Base-by-base conservation (phyloP, 257 asterid species). In the Solanum neorickii region DNA sequence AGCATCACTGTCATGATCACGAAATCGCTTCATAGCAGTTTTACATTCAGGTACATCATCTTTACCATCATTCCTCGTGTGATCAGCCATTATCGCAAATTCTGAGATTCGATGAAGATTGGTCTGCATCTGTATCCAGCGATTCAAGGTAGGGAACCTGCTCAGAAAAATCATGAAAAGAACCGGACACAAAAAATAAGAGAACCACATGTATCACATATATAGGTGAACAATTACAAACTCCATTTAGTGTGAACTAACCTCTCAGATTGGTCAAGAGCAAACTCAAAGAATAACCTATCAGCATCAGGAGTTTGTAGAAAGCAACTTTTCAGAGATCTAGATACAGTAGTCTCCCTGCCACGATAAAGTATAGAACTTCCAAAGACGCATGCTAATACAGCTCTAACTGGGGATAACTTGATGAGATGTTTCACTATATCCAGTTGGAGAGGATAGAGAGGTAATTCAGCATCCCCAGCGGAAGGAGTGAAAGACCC, bases 201-300 rank as follows among this genome's bases (percentile, higher is more conserved):
- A 80, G 44, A 47, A 80, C 83, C 62, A 76, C 35, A 84, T 87
- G 85, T 87, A 70, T 47, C 31, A 59, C 39, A 31, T 80, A 75
- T 33, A 84, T 85, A 41, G 87, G 87, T 87, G 89, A 84, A 65
- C 66, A 37, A 87, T 66, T n/a, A 86, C 78, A 68, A 87, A 84
- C 44, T 60, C 23, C 77, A 73, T 86, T 87, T 46, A 78, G 88
- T 13, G 76, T n/a, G 87, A 86, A 89, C 93, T 74, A 85, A 96
- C 99, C 99, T 94, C 95, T 97, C 99, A 56, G 99, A 95, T 87
- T 95, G 97, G 87, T 97, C 99, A 88, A 97, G 96, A 88, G 98
- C 95, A 93, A 94, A 95, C 91, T 97, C 99, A 87, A 91, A 97
- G 88, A 95, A 97, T 68, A 92, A 86, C 88, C 98, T 93, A 91